These are phyloP conservation scores for Colletotrichum sp. DNA, from an alignment of 2,329 filamentous ascomycete species.

Conservation along the genomic window DNA sequence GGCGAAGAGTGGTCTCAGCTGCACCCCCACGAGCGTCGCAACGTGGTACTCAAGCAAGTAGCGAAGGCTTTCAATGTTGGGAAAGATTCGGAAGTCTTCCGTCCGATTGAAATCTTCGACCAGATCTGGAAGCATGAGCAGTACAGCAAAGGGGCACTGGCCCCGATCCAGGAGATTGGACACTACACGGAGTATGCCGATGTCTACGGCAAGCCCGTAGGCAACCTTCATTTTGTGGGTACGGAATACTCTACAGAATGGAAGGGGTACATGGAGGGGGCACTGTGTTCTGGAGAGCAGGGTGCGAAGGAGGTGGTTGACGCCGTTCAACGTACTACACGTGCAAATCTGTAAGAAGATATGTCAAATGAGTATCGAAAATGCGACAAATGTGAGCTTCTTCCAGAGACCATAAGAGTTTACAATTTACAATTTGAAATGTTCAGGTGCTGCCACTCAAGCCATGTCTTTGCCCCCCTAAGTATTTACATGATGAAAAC, in stretches of 20 bases:
- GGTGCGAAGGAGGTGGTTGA: conserved; percentile 44
- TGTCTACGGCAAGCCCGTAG: conserved; percentile 36
- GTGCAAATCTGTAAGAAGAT: neutral
- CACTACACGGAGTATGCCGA: conserved; percentile 30
- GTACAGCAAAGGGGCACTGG: conserved; percentile 37
- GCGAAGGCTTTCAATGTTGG: conserved; percentile 29
- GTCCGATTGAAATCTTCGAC: conserved; percentile 33
- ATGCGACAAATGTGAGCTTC: neutral
- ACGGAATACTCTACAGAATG: conserved; percentile 53
- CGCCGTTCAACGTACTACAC: conserved; percentile 4
- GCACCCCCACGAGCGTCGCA: conserved; percentile 29
- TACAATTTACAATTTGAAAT: neutral
- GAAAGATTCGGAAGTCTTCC: conserved; percentile 22
- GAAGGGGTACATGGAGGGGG: conserved; percentile 60
- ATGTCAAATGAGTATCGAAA: too few relatives aligned
- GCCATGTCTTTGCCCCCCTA: neutral
- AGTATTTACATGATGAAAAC: neutral
- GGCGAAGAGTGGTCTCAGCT: conserved; percentile 40
- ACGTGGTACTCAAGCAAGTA: conserved; percentile 38
- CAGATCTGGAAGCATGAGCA: conserved; percentile 37
- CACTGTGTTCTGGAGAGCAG: conserved; percentile 47
- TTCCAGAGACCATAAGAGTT: fast-evolving
- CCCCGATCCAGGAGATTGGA: conserved; percentile 35
- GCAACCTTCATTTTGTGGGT: conserved; percentile 53
- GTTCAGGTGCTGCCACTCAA: neutral